phyloP scores from a whole-genome alignment of 495 filamentous ascomycete genomes.

The Aspergillus egyptiacus region DNA sequence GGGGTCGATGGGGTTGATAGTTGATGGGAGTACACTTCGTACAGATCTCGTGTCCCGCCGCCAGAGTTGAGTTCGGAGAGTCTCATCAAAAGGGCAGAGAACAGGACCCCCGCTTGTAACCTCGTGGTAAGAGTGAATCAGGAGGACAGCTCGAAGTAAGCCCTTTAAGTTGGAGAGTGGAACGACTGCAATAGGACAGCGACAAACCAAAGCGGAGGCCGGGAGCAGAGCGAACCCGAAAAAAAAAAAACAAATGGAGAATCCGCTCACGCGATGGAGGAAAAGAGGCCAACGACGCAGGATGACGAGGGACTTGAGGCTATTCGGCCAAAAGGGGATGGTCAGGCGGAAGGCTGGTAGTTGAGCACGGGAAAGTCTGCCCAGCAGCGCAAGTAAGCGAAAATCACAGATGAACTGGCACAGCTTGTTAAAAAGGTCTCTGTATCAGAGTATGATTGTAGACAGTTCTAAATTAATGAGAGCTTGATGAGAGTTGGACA shows the following conservation, averaged over 20 bases:
- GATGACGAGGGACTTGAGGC: slow-evolving; percentile 24
- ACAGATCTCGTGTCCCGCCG: slow-evolving; percentile 6
- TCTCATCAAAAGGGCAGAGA: slow-evolving; percentile 6
- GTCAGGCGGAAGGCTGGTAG: slow-evolving; percentile 20
- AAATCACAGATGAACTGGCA: slow-evolving; percentile 1
- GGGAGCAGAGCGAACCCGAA: not conserved
- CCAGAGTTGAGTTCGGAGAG: not conserved
- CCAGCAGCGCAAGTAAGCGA: slow-evolving; percentile 4
- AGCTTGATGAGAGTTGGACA: no score
- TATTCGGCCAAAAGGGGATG: slow-evolving; percentile 16
- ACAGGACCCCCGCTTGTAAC: slow-evolving; percentile 3
- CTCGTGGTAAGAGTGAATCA: slow-evolving; percentile 1
- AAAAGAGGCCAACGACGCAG: slow-evolving; percentile 25
- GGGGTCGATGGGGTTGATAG: slow-evolving; percentile 1
- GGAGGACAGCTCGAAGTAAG: not conserved
- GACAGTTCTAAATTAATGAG: no score
- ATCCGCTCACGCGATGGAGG: slow-evolving; percentile 19
- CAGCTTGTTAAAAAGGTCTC: not conserved
- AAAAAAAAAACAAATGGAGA: no score
- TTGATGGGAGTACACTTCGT: not conserved
- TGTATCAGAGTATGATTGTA: no score
- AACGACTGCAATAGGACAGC: slow-evolving; percentile 7
- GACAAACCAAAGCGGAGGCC: not conserved
- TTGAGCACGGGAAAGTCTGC: slow-evolving; percentile 2
- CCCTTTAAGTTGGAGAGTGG: not conserved